Evolutionary conservation across 2,329 filamentous ascomycete species (phyloP).

Genomic region (Escovopsis sp.): DNA sequence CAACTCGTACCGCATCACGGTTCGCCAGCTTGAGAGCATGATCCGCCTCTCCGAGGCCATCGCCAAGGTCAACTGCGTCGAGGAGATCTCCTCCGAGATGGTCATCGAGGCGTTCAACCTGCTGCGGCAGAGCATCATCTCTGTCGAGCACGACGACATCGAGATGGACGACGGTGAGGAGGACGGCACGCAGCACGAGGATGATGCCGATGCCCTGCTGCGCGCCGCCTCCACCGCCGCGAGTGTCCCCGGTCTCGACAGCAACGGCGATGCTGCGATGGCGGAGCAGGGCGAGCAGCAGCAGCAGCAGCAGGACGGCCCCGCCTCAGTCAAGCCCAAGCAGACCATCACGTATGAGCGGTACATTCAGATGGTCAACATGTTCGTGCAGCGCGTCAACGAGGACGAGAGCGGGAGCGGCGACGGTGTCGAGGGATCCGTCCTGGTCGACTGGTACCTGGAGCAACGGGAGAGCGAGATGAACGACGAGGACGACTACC

Average conservation of each 20-base stretch:
- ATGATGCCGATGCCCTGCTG: conserved; percentile 30
- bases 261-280: conserved; percentile 30
- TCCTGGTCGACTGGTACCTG: conserved; percentile 75
- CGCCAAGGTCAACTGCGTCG: conserved; percentile 91
- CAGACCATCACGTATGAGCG: conserved; percentile 93
- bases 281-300: conserved; percentile 18
- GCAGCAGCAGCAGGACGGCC: neutral
- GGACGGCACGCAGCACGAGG: conserved; percentile 18
- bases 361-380: conserved; percentile 79
- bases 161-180: conserved; percentile 71
- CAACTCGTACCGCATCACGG: conserved; percentile 95
- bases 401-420: conserved; percentile 63
- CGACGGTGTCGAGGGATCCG: conserved; percentile 74
- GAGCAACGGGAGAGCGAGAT: conserved; percentile 81
- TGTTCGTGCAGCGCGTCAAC: conserved; percentile 67
- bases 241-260: conserved; percentile 22
- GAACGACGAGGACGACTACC: conserved; percentile 64
- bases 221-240: conserved; percentile 23
- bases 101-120: conserved; percentile 87
- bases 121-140: conserved; percentile 87
- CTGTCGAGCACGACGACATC: conserved; percentile 92
- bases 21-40: conserved; percentile 87
- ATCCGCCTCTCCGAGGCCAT: conserved; percentile 96
- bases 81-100: conserved; percentile 71
- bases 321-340: conserved; percentile 34